phyloP scores from a whole-genome alignment of 1,284 basidiomycete species.

The Bondarzewia mesenterica region DNA sequence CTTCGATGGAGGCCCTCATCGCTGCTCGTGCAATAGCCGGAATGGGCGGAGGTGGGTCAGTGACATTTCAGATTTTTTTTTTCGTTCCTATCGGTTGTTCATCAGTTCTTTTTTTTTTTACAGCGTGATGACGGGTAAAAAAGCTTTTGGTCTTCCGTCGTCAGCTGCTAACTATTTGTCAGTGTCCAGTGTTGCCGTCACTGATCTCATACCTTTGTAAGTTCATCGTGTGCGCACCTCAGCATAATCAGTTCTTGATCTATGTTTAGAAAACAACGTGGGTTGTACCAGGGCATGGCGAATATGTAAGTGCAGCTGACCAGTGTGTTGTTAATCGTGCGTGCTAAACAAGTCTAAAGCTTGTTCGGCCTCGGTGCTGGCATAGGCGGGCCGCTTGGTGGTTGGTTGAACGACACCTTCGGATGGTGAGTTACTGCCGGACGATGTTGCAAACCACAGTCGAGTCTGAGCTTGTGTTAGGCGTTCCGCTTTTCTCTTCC shows the following conservation, averaged over 20 bases:
- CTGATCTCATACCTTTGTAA: constrained; percentile 77
- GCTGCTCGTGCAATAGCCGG: constrained; percentile 77
- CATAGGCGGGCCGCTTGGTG: constrained; percentile 86
- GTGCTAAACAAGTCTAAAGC: constrained; percentile 27
- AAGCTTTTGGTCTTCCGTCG: constrained; percentile 10
- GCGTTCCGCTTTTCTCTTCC: constrained; percentile 62
- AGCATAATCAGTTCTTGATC: constrained; percentile 11
- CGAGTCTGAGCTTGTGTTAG: constrained; percentile 26
- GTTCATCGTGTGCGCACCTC: constrained; percentile 20
- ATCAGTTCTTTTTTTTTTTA: background rate
- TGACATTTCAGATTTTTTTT: constrained; percentile 7
- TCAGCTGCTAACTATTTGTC: constrained; percentile 12
- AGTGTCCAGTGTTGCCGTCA: constrained; percentile 73
- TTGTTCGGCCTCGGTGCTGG: constrained; percentile 72
- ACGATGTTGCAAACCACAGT: constrained; percentile 12
- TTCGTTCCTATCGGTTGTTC: background rate
- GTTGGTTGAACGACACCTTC: constrained; percentile 76
- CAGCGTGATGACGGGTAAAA: constrained; percentile 77
- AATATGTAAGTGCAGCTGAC: constrained; percentile 55
- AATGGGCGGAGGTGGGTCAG: constrained; percentile 85
- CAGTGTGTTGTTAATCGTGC: constrained; percentile 7
- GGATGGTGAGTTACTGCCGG: constrained; percentile 57
- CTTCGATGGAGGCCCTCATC: constrained; percentile 79
- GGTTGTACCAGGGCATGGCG: constrained; percentile 83
- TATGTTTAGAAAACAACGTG: constrained; percentile 63